Percentiles rank a stretch among this genome's conserved stretches.
Evolutionary conservation across 2,329 filamentous ascomycete genomes (phyloP).

Genomic region (Didymella lethalis): DNA sequence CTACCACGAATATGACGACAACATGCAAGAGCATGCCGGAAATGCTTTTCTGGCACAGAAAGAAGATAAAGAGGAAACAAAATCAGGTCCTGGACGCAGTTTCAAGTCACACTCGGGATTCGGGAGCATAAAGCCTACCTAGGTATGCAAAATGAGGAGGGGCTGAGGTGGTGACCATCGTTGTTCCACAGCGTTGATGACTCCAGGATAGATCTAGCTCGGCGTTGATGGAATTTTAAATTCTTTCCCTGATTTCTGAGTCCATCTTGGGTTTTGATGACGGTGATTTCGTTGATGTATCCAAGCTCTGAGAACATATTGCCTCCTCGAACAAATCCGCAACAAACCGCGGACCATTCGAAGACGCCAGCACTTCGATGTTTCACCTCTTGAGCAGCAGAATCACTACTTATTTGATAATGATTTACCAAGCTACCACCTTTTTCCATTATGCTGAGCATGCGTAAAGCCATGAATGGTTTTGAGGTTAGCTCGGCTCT

Average conservation of each 20-base stretch:
- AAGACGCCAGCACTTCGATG: too few relatives aligned
- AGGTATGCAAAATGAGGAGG: background rate
- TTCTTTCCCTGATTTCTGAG: background rate
- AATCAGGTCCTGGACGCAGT: background rate
- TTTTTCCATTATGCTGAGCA: too few relatives aligned
- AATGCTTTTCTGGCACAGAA: background rate
- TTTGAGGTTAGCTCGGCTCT: too few relatives aligned
- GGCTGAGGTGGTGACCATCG: background rate
- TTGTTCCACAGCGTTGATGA: background rate
- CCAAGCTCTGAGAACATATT: background rate
- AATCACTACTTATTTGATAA: too few relatives aligned
- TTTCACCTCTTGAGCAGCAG: too few relatives aligned
- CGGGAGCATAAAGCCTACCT: background rate
- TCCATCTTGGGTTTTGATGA: background rate
- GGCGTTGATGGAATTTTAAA: background rate
- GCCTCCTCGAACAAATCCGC: too few relatives aligned
- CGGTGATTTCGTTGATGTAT: background rate
- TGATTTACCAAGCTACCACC: too few relatives aligned
- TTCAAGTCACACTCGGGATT: background rate
- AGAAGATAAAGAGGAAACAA: background rate
- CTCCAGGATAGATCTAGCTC: too few relatives aligned
- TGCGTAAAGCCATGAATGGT: too few relatives aligned
- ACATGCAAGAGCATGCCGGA: background rate
- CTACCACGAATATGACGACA: background rate
- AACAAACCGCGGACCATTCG: too few relatives aligned